These are phyloP conservation scores for Cordyceps tenuipes DNA, from an alignment of 2,329 filamentous ascomycete genomes.

Conservation along the genomic window DNA sequence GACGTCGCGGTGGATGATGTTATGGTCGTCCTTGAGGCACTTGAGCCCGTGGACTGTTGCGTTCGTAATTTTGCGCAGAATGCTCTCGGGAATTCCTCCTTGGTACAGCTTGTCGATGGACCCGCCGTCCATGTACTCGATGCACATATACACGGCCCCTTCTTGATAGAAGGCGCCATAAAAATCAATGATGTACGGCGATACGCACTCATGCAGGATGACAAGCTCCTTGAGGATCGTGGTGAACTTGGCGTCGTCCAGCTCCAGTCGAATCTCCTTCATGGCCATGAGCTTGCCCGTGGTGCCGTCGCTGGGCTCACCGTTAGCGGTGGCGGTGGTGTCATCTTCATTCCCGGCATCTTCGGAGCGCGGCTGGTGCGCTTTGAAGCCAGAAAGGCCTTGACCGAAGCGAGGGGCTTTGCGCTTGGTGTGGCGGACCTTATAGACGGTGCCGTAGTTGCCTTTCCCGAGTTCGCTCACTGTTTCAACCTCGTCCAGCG, in stretches of 20 bases:
- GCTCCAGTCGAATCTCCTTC: slow-evolving; percentile 94
- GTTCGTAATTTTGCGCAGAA: slow-evolving; percentile 83
- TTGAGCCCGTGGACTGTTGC: slow-evolving; percentile 88
- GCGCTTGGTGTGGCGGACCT: slow-evolving; percentile 75
- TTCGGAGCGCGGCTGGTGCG: slow-evolving; percentile 20
- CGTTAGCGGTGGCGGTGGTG: slow-evolving; percentile 22
- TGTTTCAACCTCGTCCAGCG: slow-evolving; percentile 88
- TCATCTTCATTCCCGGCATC: not conserved
- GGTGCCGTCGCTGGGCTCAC: slow-evolving; percentile 31
- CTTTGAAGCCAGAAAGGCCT: slow-evolving; percentile 44
- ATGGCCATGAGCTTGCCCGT: slow-evolving; percentile 91
- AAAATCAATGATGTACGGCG: slow-evolving; percentile 96
- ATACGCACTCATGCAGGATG: slow-evolving; percentile 88
- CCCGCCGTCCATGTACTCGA: slow-evolving; percentile 98
- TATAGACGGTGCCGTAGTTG: slow-evolving; percentile 97
- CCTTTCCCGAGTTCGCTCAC: slow-evolving; percentile 92
- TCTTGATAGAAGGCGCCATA: slow-evolving; percentile 99
- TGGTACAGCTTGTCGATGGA: slow-evolving; percentile 94
- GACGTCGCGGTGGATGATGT: slow-evolving; percentile 97
- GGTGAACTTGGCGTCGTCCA: slow-evolving; percentile 94
- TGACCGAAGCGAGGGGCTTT: slow-evolving; percentile 49
- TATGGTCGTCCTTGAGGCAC: slow-evolving; percentile 92
- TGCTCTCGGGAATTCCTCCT: slow-evolving; percentile 80
- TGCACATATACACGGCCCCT: slow-evolving; percentile 97
- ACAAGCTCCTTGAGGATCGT: slow-evolving; percentile 97